Percentiles rank a stretch among this genome's conserved stretches.
phyloP scores from a whole-genome alignment of 2,329 filamentous ascomycete species.

The Cladophialophora chaetospira region DNA sequence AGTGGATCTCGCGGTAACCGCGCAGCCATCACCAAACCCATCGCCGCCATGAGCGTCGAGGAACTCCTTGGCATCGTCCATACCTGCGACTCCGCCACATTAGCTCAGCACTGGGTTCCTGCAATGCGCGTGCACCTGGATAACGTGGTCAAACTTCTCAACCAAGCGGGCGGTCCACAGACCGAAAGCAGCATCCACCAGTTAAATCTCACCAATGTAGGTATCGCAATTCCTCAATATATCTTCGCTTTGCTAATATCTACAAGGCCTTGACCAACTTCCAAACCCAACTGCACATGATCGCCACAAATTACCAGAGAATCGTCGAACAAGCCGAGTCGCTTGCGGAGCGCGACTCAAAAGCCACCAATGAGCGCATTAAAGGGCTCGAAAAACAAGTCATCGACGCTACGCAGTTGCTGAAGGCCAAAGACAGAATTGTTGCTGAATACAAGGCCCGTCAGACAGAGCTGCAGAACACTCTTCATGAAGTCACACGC shows the following conservation, averaged over 20 bases:
- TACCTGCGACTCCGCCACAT: constrained; percentile 7
- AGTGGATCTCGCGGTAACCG: constrained; percentile 17
- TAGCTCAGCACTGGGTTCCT: constrained; percentile 26
- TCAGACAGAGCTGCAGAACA: constrained; percentile 21
- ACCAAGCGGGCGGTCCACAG: constrained; percentile 20
- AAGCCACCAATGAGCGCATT: constrained; percentile 16
- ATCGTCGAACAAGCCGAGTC: constrained; percentile 26
- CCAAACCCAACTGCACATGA: constrained; percentile 16
- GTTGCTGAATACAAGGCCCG: constrained; percentile 20
- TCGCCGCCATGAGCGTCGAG: constrained; percentile 27
- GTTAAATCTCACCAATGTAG: constrained; percentile 14
- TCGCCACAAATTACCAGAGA: constrained; percentile 22
- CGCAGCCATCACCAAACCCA: constrained; percentile 20
- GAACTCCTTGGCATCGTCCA: constrained; percentile 24
- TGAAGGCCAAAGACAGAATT: constrained; percentile 20
- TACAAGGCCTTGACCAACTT: constrained; percentile 21
- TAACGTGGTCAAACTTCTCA: constrained; percentile 20
- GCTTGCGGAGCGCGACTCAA: constrained; percentile 25
- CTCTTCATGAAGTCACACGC: constrained; percentile 21
- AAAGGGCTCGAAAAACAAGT: constrained; percentile 22
- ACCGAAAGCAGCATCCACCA: constrained; percentile 18
- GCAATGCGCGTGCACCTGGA: constrained; percentile 22
- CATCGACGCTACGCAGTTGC: constrained; percentile 9
- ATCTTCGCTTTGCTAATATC: constrained; percentile 7
- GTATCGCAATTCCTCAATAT: not conserved